Percentiles rank a stretch among this genome's conserved stretches.
These are phyloP conservation scores for Linnemannia zychae DNA, from an alignment of 192 early-diverging fungal species.

Conservation along the genomic window DNA sequence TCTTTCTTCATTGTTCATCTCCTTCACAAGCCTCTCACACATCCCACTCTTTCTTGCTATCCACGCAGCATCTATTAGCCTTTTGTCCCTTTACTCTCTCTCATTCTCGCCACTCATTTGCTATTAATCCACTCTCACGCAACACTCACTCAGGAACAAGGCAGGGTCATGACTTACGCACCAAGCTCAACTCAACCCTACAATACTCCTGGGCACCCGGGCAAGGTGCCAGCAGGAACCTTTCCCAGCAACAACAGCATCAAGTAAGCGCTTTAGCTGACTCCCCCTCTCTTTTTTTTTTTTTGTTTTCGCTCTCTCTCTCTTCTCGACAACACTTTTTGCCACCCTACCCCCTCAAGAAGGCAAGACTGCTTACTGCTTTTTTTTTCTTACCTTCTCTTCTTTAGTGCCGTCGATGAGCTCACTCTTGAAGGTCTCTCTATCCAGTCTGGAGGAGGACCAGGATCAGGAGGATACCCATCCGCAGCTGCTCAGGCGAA, in stretches of 20 bases:
- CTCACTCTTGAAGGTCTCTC: conserved; percentile 13
- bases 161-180: not conserved
- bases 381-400: not conserved
- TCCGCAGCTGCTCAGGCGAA: not conserved
- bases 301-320: not conserved
- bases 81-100: no score
- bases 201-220: not conserved
- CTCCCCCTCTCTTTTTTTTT: not conserved
- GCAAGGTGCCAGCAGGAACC: not conserved
- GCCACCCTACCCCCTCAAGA: not conserved
- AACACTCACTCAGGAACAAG: not conserved
- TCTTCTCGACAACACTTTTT: no score
- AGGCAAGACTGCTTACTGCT: not conserved
- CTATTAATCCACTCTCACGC: not conserved
- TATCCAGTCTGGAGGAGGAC: not conserved
- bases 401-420: not conserved
- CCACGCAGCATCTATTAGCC: no score
- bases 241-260: not conserved
- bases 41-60: no score
- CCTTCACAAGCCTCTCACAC: no score
- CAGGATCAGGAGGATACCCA: not conserved
- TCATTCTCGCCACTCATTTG: not conserved
- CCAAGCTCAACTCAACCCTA: not conserved
- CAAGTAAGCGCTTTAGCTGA: not conserved
- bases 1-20: not conserved